phyloP scores from a whole-genome alignment of 2,329 filamentous ascomycete species.

The Mycogone perniciosa region DNA sequence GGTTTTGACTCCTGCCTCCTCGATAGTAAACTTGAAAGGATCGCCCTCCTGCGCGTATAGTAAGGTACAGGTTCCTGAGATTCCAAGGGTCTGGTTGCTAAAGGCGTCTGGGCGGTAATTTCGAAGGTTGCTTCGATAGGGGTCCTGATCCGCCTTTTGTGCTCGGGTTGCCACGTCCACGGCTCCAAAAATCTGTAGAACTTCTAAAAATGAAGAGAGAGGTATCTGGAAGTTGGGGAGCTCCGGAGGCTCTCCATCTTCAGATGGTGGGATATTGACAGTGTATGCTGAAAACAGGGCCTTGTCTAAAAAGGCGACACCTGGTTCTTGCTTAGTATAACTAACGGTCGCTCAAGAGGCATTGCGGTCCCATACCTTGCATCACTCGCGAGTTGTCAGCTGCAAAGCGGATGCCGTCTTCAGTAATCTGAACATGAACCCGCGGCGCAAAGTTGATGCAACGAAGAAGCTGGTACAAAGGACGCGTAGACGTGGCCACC shows the following conservation, averaged over 20 bases:
- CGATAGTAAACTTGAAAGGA: conserved; percentile 76
- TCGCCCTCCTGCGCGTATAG: conserved; percentile 69
- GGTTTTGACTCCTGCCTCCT: conserved; percentile 80
- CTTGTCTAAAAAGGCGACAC: conserved; percentile 73
- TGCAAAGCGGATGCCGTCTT: conserved; percentile 79
- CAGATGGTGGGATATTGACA: conserved; percentile 46
- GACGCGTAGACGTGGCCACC: conserved; percentile 70
- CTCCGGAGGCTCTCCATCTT: conserved; percentile 34
- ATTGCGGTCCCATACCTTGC: conserved; percentile 57
- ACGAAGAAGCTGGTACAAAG: conserved; percentile 57
- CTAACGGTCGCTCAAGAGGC: neutral
- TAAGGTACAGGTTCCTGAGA: conserved; percentile 80
- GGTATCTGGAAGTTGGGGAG: conserved; percentile 79
- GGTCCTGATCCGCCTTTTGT: conserved; percentile 52
- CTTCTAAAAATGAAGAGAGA: conserved; percentile 80
- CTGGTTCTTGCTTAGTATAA: conserved; percentile 18
- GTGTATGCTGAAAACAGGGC: conserved; percentile 81
- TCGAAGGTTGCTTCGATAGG: conserved; percentile 54
- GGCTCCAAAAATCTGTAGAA: conserved; percentile 91
- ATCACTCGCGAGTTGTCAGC: conserved; percentile 85
- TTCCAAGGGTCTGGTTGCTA: conserved; percentile 72
- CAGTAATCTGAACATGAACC: conserved; percentile 65
- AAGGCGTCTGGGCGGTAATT: conserved; percentile 68
- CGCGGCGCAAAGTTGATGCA: conserved; percentile 56
- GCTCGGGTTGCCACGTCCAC: conserved; percentile 58